phyloP scores from a whole-genome alignment of 805 yeast species.

The Starmerella roubikii region DNA sequence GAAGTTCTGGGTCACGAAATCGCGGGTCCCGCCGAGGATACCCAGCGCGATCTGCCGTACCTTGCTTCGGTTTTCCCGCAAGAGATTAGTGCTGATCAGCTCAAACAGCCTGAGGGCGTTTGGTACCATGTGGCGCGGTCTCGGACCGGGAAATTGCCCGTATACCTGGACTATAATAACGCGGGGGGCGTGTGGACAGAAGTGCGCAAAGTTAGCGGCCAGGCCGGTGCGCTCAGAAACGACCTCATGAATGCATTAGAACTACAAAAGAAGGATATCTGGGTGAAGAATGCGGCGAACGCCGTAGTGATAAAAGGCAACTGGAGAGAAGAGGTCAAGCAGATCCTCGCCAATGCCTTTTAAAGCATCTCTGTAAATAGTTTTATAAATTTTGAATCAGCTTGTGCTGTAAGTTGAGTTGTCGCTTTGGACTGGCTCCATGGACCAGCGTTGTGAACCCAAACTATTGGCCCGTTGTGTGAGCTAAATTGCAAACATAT shows the following conservation, averaged over 20 bases:
- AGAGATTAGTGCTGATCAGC: not conserved
- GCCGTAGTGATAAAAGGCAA: slow-evolving; percentile 44
- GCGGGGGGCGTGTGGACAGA: slow-evolving; percentile 56
- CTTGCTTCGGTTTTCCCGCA: slow-evolving; percentile 12
- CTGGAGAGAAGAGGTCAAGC: slow-evolving; percentile 27
- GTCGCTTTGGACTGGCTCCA: no score
- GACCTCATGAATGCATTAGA: slow-evolving; percentile 43
- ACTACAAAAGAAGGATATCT: slow-evolving; percentile 35
- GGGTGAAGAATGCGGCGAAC: slow-evolving; percentile 37
- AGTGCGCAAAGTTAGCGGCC: slow-evolving; percentile 57
- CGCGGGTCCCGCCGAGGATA: not conserved
- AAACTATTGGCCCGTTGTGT: no score
- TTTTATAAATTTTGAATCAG: no score
- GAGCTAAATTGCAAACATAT: no score
- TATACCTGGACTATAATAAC: slow-evolving; percentile 55
- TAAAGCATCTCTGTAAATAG: not conserved
- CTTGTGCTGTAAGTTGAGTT: no score
- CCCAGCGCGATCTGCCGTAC: not conserved
- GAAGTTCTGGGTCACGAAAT: slow-evolving; percentile 3
- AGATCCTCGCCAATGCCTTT: slow-evolving; percentile 21
- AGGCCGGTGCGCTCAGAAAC: slow-evolving; percentile 46
- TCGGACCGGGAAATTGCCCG: slow-evolving; percentile 56
- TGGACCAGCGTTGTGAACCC: no score
- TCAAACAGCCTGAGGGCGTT: slow-evolving; percentile 5
- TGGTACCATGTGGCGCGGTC: slow-evolving; percentile 20